phyloP scores from a whole-genome alignment of 2,329 filamentous ascomycete genomes.

The Nothophaeocryptopus gaeumannii region DNA sequence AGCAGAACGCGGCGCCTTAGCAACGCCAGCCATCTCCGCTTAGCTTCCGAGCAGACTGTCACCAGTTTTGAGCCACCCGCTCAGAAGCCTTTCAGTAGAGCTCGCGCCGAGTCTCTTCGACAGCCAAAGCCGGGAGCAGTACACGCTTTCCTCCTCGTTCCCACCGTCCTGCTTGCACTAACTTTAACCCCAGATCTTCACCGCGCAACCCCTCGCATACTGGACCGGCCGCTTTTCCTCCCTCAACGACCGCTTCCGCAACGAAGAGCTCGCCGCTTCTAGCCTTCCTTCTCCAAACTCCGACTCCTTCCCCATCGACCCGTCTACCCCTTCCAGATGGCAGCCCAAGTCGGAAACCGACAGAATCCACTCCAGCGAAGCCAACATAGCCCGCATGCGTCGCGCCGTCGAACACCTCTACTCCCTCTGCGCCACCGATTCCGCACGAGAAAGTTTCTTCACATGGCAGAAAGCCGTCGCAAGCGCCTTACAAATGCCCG shows the following conservation, averaged over 20 bases:
- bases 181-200: constrained; percentile 12
- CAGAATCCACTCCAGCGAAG: constrained; percentile 31
- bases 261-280: constrained; percentile 39
- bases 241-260: constrained; percentile 55
- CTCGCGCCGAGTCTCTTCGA: constrained; percentile 6
- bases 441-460: constrained; percentile 31
- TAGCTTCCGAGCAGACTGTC: constrained; percentile 5
- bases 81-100: neutral
- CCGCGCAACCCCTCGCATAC: constrained; percentile 47
- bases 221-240: constrained; percentile 63
- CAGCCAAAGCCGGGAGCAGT: constrained; percentile 11
- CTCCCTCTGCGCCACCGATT: constrained; percentile 28
- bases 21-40: constrained; percentile 9
- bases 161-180: neutral
- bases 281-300: constrained; percentile 50
- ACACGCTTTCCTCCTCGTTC: neutral
- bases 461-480: constrained; percentile 32
- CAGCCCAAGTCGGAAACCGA: constrained; percentile 25
- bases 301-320: constrained; percentile 3
- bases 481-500: constrained; percentile 18
- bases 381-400: constrained; percentile 28
- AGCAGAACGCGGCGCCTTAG: constrained; percentile 6
- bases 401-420: constrained; percentile 31
- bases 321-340: constrained; percentile 1
- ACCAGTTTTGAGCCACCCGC: neutral